Evolutionary conservation across 352 stramenopile species (phyloP), one percentile per base, ranked within the genome.

Genomic region (Phytophthora pseudosyringae): DNA sequence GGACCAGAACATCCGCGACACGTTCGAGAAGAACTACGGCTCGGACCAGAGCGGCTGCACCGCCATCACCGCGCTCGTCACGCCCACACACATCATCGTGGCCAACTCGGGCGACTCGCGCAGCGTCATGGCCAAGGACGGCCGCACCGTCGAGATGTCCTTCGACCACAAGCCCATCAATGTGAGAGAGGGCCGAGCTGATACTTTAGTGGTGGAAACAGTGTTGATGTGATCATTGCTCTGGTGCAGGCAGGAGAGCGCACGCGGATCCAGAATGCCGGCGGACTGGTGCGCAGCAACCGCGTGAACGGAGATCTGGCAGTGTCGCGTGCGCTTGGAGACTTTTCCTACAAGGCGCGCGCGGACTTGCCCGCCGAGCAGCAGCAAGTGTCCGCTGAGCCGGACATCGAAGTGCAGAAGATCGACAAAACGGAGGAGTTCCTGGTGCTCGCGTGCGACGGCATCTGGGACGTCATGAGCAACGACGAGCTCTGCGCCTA

Each of bases 391-490:
- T 96, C 89, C 16, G 82, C 88, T 0, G 89, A 97, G 64, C 91
- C 94, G 0, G 93, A 98, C 13, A 86, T 98, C 62, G 82, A 91
- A 67, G 78, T 96, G 47, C 73, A 95, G 45, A 43, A 68, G 56
- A 78, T 91, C 9, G 81, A 93, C 49, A 77, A 80, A 39, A 86
- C 93, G 41, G 90, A 98, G 54, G 88, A 98, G 69, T 97, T 98
- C 56, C 68, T 98, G 4, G 67, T 98, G 15, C 75, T 98, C 33
- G 93, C 91, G 9, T 98, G 91, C 57, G 93, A 98, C 54, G 94
- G 93, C 38, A 96, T 98, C 50, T 98, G 94, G 93, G 94, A 98
- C 50, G 93, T 98, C 33, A 97, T 98, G 86, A 86, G 64, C 45
- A 96, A 97, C 58, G 86, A 98, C 64, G 85, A 97, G 50, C 78